These are phyloP conservation scores for Trichoderma afroharzianum DNA, from an alignment of 2,329 filamentous ascomycete species.

Conservation along the genomic window DNA sequence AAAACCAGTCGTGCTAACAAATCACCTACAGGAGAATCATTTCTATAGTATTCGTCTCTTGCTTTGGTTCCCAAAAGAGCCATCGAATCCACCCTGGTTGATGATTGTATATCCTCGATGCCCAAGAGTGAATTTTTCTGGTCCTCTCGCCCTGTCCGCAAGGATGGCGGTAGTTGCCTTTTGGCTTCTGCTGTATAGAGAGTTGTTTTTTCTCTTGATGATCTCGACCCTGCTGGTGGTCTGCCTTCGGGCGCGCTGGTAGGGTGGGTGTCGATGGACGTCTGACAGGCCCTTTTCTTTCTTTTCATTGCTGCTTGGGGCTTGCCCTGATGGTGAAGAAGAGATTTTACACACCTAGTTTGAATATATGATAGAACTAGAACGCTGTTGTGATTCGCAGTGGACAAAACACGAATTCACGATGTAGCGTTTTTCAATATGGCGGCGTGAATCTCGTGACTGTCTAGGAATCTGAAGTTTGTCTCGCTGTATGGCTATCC, in stretches of 20 bases:
- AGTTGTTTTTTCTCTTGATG: constrained; percentile 70
- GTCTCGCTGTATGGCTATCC: too few species aligned
- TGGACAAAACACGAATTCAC: neutral
- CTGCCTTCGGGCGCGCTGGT: constrained; percentile 72
- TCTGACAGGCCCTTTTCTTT: constrained; percentile 74
- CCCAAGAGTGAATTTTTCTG: constrained; percentile 75
- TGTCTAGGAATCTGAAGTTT: neutral
- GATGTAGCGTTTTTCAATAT: neutral
- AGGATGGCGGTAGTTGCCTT: constrained; percentile 52
- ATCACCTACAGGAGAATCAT: constrained; percentile 72
- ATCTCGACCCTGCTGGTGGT: constrained; percentile 76
- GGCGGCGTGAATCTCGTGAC: neutral
- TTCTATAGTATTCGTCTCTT: constrained; percentile 96
- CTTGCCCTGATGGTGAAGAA: constrained; percentile 51
- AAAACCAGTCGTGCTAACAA: constrained; percentile 22
- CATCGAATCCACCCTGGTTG: constrained; percentile 93
- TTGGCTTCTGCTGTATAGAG: constrained; percentile 64
- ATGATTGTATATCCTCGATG: constrained; percentile 83
- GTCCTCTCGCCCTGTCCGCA: constrained; percentile 59
- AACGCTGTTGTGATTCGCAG: fast-evolving
- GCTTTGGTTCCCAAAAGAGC: constrained; percentile 91
- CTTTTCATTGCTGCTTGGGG: constrained; percentile 54
- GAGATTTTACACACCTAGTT: too few species aligned
- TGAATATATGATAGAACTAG: too few species aligned
- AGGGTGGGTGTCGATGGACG: constrained; percentile 82